Evolutionary conservation across 2,329 filamentous ascomycete genomes (phyloP).

Genomic region (Cryphonectria nitschkei): DNA sequence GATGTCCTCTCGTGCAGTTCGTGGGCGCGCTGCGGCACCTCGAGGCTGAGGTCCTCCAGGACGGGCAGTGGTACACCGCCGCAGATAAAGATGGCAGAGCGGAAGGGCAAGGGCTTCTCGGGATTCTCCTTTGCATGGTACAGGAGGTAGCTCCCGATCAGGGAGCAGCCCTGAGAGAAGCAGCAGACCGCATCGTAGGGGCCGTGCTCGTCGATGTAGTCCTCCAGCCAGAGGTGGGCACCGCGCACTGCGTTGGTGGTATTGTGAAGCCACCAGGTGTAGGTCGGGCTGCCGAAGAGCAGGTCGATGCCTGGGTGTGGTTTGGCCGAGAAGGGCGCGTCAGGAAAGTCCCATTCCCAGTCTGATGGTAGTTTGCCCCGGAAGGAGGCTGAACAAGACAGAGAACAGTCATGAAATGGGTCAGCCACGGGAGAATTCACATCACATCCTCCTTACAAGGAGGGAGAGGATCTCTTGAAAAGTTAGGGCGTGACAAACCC

Average conservation of each 20-base stretch:
- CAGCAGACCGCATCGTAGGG: constrained; percentile 43
- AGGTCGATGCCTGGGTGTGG: constrained; percentile 41
- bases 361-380: constrained; percentile 38
- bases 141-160: constrained; percentile 45
- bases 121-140: constrained; percentile 41
- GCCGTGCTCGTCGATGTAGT: constrained; percentile 39
- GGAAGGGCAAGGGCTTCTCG: constrained; percentile 40
- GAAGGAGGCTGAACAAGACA: constrained; percentile 37
- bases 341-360: constrained; percentile 41
- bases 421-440: constrained; percentile 1
- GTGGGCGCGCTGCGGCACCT: constrained; percentile 38
- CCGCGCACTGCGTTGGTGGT: constrained; percentile 38
- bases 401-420: neutral
- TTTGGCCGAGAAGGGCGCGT: constrained; percentile 38
- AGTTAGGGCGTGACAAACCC: constrained; percentile 32
- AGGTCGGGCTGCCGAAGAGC: constrained; percentile 37
- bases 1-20: constrained; percentile 36
- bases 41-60: constrained; percentile 41
- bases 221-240: constrained; percentile 42
- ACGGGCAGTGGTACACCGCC: constrained; percentile 42
- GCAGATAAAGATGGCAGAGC: constrained; percentile 45
- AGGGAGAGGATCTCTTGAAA: neutral
- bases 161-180: constrained; percentile 45
- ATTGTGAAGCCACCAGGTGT: constrained; percentile 38
- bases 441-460: neutral